A percentile compares a stretch with the other conserved stretches of the same genome.
These are phyloP conservation scores for Ganoderma leucocontextum DNA, from an alignment of 1,284 basidiomycete species.

Conservation along the genomic window DNA sequence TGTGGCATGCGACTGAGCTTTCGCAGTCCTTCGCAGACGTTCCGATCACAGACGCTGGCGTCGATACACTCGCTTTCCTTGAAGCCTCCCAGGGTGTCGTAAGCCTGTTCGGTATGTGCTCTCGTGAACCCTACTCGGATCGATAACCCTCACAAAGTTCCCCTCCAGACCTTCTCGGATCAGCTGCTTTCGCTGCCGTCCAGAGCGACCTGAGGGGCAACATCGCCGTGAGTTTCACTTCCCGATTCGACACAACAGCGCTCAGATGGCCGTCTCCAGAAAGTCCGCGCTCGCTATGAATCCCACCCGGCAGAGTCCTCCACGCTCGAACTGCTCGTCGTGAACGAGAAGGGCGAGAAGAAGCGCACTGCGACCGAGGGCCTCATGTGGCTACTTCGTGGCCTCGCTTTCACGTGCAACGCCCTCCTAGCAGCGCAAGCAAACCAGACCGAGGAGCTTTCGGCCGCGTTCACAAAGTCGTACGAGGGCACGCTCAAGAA, in stretches of 20 bases:
- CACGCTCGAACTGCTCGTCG: constrained; percentile 88
- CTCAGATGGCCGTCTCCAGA: constrained; percentile 58
- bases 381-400: constrained; percentile 91
- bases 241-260: too few species aligned
- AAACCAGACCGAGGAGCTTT: constrained; percentile 77
- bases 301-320: constrained; percentile 68
- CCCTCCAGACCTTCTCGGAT: constrained; percentile 83
- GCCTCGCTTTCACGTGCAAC: constrained; percentile 90
- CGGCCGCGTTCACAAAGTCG: constrained; percentile 80
- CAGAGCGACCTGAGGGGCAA: constrained; percentile 93
- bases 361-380: constrained; percentile 91
- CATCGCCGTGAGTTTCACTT: constrained; percentile 71
- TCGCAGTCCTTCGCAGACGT: constrained; percentile 91
- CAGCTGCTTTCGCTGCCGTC: constrained; percentile 87
- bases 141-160: not conserved
- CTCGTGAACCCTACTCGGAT: not conserved
- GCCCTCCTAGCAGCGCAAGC: constrained; percentile 80
- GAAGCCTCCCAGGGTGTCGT: constrained; percentile 92
- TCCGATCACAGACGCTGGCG: constrained; percentile 84
- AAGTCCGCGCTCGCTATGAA: constrained; percentile 87
- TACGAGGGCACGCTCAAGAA: constrained; percentile 88
- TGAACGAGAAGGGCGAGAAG: constrained; percentile 88
- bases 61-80: constrained; percentile 90
- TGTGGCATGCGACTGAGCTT: not conserved
- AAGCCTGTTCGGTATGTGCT: constrained; percentile 84